A percentile compares a stretch with the other conserved stretches of the same genome.
Conservation (phyloP, 169 alveolate species). For the Hammondia hammondi region DNA sequence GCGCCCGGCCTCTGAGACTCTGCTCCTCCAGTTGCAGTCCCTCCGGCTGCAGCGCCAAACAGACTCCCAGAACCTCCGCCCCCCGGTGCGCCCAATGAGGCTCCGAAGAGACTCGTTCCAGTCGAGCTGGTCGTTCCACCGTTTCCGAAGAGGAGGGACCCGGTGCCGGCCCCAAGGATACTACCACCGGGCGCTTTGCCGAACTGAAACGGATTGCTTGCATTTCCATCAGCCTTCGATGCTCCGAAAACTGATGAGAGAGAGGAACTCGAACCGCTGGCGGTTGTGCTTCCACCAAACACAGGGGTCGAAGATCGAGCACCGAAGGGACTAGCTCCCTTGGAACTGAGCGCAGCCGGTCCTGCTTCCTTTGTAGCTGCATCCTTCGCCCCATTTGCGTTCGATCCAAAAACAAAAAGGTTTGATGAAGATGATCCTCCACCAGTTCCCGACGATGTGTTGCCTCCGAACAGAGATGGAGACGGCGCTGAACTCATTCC, state of each 20-base stretch:
- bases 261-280: neutral
- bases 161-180: neutral
- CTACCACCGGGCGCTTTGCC: neutral
- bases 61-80: neutral
- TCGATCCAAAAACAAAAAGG: neutral
- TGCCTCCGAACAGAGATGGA: neutral
- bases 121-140: neutral
- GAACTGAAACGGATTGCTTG: neutral
- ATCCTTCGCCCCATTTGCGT: neutral
- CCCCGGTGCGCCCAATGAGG: neutral
- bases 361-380: neutral
- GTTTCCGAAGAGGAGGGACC: neutral
- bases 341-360: neutral
- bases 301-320: neutral
- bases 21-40: neutral
- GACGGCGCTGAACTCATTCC: neutral
- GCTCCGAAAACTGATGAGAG: neutral
- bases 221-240: neutral
- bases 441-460: neutral
- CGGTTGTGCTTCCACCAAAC: neutral
- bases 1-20: neutral
- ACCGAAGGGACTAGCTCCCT: neutral
- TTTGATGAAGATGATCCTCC: neutral
- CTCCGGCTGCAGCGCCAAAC: neutral
- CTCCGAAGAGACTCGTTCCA: neutral